Conservation (phyloP, 306 rosid genomes). For the Alnus rubra region DNA sequence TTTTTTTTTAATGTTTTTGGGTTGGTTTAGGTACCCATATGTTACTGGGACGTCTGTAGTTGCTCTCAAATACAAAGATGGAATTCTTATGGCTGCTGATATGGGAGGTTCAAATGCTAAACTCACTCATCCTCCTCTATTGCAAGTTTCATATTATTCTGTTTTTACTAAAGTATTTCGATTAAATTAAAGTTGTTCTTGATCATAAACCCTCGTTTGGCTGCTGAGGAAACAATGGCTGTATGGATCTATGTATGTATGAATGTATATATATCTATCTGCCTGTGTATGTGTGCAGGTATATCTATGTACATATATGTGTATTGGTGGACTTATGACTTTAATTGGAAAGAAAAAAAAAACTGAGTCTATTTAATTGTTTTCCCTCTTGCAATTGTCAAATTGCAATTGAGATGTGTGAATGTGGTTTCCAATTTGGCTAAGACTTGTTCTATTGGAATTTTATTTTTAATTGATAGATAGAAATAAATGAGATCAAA, state of each 20-base stretch:
- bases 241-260: no score
- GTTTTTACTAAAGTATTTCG: neutral
- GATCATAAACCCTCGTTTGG: neutral
- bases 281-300: no score
- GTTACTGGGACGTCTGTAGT: constrained; percentile 93
- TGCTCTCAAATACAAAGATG: constrained; percentile 93
- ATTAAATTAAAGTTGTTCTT: neutral
- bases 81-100: constrained; percentile 89
- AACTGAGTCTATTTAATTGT: neutral
- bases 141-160: neutral
- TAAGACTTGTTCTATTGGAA: neutral
- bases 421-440: no score
- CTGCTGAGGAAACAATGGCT: neutral
- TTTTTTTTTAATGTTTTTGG: neutral
- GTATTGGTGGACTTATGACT: neutral
- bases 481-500: no score
- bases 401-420: neutral
- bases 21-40: constrained; percentile 67
- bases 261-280: no score
- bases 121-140: neutral
- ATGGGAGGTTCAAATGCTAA: constrained; percentile 72
- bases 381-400: neutral
- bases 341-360: neutral
- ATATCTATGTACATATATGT: neutral
- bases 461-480: neutral